phyloP scores from a whole-genome alignment of 176 grass and related monocot species.

The Tuctoria greenei region DNA sequence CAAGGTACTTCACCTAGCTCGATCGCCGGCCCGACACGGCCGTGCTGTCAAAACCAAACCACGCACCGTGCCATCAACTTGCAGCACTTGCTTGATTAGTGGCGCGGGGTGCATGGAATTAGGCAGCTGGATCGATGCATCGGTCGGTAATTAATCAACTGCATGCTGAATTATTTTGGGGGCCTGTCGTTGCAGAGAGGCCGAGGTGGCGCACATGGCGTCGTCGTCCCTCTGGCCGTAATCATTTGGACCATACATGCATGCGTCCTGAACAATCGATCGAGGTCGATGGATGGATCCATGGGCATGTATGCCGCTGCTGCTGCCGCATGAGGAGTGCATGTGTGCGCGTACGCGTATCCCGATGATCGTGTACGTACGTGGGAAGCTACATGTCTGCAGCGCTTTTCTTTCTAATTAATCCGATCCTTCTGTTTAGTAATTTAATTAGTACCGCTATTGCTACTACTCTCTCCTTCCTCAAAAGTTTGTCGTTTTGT shows the following conservation, averaged over 20 bases:
- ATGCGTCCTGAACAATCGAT: background rate
- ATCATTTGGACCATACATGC: constrained; percentile 24
- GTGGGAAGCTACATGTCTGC: constrained; percentile 35
- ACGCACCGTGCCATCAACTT: background rate
- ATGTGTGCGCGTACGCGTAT: background rate
- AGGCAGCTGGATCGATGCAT: constrained; percentile 35
- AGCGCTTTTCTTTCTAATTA: background rate
- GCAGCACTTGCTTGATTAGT: background rate
- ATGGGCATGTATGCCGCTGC: background rate
- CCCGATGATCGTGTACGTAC: constrained; percentile 37
- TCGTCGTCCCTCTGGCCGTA: constrained; percentile 9
- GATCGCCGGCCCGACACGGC: constrained; percentile 25
- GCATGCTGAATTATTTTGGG: constrained; percentile 36
- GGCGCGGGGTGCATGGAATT: background rate
- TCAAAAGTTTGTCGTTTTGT: too few species aligned
- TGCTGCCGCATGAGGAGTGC: too few species aligned
- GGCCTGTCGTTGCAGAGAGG: background rate
- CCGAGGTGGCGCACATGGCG: constrained; percentile 30
- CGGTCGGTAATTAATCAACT: constrained; percentile 21
- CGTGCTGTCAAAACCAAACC: constrained; percentile 43
- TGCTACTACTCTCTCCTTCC: too few species aligned
- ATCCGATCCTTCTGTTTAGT: background rate
- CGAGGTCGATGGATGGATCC: background rate
- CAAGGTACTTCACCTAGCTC: background rate
- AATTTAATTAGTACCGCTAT: background rate